phyloP scores from a whole-genome alignment of 345 rosid genomes.

The Eucalyptus marginata region DNA sequence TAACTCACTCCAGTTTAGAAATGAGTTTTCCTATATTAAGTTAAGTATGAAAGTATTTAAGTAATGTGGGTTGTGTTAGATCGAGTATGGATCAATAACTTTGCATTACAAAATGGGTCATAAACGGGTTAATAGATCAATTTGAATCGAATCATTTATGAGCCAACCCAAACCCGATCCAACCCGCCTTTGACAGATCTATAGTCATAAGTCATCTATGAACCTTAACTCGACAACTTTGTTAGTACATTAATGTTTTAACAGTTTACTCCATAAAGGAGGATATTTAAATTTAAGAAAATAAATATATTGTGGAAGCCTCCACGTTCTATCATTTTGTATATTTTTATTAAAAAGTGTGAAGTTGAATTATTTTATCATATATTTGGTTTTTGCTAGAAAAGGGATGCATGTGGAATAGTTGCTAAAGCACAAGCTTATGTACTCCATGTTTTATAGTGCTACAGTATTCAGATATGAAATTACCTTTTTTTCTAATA shows the following conservation, averaged over 20 bases:
- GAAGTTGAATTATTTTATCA: neutral
- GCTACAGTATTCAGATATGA: neutral
- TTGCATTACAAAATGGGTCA: too few relatives aligned
- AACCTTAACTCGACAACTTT: too few relatives aligned
- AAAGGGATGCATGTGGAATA: neutral
- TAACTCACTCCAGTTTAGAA: accelerated
- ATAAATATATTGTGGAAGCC: neutral
- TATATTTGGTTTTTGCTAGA: neutral
- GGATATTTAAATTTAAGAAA: neutral
- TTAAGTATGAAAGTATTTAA: too few relatives aligned
- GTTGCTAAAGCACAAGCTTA: neutral
- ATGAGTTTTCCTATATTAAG: too few relatives aligned
- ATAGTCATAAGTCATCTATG: too few relatives aligned
- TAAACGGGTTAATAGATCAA: too few relatives aligned
- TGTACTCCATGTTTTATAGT: neutral
- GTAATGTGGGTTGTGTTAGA: too few relatives aligned
- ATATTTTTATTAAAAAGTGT: neutral
- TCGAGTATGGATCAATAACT: too few relatives aligned
- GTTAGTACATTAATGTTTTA: neutral
- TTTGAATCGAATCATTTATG: too few relatives aligned
- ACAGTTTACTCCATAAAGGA: neutral
- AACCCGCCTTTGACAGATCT: too few relatives aligned
- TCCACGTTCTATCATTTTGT: neutral
- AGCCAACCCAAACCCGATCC: too few relatives aligned
- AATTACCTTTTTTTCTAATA: neutral